Percentiles rank a stretch among this genome's conserved stretches.
phyloP scores from a whole-genome alignment of 176 grass and related monocot genomes.

The Hyparrhenia diplandra region DNA sequence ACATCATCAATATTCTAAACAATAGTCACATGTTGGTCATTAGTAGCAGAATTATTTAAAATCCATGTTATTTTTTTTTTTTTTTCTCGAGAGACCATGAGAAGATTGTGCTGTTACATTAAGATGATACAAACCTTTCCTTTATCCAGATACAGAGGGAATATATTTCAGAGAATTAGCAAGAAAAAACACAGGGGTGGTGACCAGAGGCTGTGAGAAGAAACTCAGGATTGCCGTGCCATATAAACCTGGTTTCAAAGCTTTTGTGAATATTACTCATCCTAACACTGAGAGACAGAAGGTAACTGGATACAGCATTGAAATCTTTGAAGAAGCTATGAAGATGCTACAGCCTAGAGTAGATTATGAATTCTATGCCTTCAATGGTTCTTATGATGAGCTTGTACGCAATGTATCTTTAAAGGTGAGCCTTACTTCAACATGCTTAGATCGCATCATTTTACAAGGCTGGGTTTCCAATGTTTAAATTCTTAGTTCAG shows the following conservation, averaged over 20 bases:
- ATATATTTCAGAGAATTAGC: not conserved
- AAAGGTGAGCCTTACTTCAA: slow-evolving; percentile 24
- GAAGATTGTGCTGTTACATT: not conserved
- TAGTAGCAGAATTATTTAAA: not conserved
- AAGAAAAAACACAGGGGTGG: not conserved
- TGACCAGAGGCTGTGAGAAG: slow-evolving; percentile 13
- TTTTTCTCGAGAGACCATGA: not conserved
- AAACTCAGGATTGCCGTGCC: slow-evolving; percentile 51
- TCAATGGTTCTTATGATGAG: slow-evolving; percentile 30
- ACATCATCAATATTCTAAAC: not conserved
- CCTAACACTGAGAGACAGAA: slow-evolving; percentile 13
- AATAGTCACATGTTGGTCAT: not conserved
- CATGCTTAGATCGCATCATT: not conserved
- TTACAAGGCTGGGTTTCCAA: not conserved
- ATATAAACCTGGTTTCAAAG: slow-evolving; percentile 30
- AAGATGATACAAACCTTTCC: not conserved
- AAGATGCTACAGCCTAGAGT: slow-evolving; percentile 11
- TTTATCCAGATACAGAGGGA: not conserved
- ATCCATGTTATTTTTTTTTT: not conserved
- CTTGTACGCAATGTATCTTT: slow-evolving; percentile 43
- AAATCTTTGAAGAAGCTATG: slow-evolving; percentile 39
- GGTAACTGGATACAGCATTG: slow-evolving; percentile 54
- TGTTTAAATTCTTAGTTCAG: not conserved
- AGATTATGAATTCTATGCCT: slow-evolving; percentile 1
- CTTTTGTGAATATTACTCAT: slow-evolving; percentile 42